Base-by-base conservation (phyloP, 2,329 filamentous ascomycete genomes). In the Sordariomycetes sp. region DNA sequence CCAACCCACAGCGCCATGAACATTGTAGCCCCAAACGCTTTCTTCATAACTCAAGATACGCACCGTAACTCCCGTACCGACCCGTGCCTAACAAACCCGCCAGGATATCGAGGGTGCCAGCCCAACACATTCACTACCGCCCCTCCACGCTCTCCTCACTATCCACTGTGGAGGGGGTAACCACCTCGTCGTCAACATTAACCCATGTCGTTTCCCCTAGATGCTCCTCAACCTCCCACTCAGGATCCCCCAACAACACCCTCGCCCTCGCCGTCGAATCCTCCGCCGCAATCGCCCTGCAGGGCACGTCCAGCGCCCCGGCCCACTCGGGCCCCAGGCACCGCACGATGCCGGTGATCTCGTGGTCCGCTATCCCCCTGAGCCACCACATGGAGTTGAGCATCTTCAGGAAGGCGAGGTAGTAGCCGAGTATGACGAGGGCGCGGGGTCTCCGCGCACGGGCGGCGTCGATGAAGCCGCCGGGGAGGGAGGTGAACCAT, bases 391-490 rank as follows among this genome's bases (percentile, higher is more conserved):
- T 62, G 1, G 61, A 60, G 3, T 61, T 57, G 12, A 70, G 67
- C 1, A 79, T 57, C 64, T 79, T 81, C 55, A 75, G 65, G 58
- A 83, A 82, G 53, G 72, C 71, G 6, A 79, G 69, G 60, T 80
- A 81, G 62, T 83, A 71, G 1, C 78, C 79, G 12, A 83, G 56
- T 43, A 83, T 78, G 55, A 82, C 61, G 0, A 83, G 68, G 2
- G 79, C 74, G 32, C 76, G 74, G 0, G 77, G 76, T 1, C 73
- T 70, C 53, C 66, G 68, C 25, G 72, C 62, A 16, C 72, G 70
- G 1, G 73, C 72, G 7, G 80, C 67, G 2, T 74, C 69, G 58
- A 80, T 65, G 58, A 82, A 79, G 5, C 61, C 61, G 0, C 65
- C 64, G 6, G 77, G 76, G 22, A 80, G 61, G 57, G 77, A 82